Conservation (phyloP, 148 eudicot species). For the Fallopia convolvulus region DNA sequence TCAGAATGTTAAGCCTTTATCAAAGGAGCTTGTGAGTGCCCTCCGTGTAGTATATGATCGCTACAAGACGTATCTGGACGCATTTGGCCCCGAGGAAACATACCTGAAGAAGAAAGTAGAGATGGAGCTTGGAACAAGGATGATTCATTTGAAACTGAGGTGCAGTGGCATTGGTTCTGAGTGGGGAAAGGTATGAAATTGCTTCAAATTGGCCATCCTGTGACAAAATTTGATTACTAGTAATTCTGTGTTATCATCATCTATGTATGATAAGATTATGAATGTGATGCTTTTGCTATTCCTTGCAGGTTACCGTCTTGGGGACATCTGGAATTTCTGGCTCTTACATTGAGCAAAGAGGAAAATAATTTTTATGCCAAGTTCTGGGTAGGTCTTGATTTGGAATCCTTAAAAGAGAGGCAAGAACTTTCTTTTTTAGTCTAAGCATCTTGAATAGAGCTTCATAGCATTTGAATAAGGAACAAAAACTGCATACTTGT, state of each 20-base stretch:
- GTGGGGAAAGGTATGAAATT: constrained; percentile 82
- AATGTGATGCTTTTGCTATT: not conserved
- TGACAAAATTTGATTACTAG: no score
- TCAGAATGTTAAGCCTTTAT: constrained; percentile 67
- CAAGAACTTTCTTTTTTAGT: not conserved
- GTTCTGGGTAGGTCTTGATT: not conserved
- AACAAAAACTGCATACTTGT: not conserved
- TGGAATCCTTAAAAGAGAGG: not conserved
- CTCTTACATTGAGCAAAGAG: constrained; percentile 86
- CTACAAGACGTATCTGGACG: constrained; percentile 60
- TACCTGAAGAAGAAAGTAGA: constrained; percentile 82
- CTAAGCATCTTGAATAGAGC: not conserved
- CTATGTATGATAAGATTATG: not conserved
- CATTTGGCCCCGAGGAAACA: constrained; percentile 78
- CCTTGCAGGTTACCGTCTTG: constrained; percentile 64
- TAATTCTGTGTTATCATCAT: no score
- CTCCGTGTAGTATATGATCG: constrained; percentile 50
- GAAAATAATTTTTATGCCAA: constrained; percentile 12
- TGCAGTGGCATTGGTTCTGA: constrained; percentile 69
- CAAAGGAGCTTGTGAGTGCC: constrained; percentile 50
- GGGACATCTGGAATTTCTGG: constrained; percentile 91
- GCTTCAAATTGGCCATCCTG: not conserved
- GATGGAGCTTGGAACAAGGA: constrained; percentile 59
- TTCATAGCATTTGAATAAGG: not conserved
- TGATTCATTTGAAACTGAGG: constrained; percentile 94